A percentile compares a stretch with the other conserved stretches of the same genome.
Evolutionary conservation across 2,329 filamentous ascomycete genomes (phyloP).

Genomic region (Calonectria henricotiae): DNA sequence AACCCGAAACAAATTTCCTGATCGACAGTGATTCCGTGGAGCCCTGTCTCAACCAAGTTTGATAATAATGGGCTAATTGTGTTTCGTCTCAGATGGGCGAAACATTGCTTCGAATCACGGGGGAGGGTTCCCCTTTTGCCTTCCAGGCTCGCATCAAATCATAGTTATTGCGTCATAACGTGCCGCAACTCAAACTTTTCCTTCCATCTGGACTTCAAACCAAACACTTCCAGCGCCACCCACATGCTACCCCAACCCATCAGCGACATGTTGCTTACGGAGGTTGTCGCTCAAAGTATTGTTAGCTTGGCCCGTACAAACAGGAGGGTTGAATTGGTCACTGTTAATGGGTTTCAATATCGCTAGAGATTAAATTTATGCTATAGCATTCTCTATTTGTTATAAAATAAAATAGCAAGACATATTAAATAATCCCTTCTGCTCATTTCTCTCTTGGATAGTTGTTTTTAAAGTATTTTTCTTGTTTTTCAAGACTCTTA

Average conservation of each 20-base stretch:
- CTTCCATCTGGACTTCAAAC: not conserved
- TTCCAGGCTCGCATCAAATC: not conserved
- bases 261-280: constrained; percentile 26
- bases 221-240: not conserved
- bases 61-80: constrained; percentile 3
- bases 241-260: constrained; percentile 12
- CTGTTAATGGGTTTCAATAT: no score
- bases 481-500: no score
- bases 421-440: no score
- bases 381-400: no score
- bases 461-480: no score
- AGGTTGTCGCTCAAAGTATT: no score
- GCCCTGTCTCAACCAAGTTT: constrained; percentile 8
- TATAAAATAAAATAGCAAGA: no score
- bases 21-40: constrained; percentile 19
- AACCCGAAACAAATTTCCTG: constrained; percentile 31
- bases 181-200: not conserved
- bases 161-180: constrained; percentile 4
- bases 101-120: constrained; percentile 6
- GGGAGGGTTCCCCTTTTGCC: not conserved
- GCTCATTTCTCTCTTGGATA: no score
- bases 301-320: no score
- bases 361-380: no score
- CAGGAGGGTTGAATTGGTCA: no score
- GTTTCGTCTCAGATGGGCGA: constrained; percentile 12